Conservation (phyloP, 106 monocot species). For the Posidonia australis region DNA sequence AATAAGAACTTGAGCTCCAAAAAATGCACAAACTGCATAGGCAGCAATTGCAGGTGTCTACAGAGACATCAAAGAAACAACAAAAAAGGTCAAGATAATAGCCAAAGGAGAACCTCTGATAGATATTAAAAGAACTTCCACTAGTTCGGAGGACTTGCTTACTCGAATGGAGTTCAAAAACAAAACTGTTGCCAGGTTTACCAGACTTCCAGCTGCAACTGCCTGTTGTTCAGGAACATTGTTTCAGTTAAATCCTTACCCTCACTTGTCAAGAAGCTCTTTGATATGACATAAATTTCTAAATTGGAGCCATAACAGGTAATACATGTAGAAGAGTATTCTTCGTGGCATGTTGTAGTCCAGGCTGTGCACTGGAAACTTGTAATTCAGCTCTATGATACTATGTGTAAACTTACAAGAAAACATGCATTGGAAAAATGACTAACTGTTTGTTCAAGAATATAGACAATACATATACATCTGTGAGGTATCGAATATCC, state of each 20-base stretch:
- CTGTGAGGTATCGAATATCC: too few relatives aligned
- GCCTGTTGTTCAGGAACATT: slow-evolving; percentile 33
- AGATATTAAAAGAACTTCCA: not conserved
- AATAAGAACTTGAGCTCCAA: slow-evolving; percentile 69
- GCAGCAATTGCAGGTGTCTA: slow-evolving; percentile 69
- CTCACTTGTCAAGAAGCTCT: not conserved
- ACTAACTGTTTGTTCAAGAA: too few relatives aligned
- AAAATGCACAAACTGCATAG: slow-evolving; percentile 55
- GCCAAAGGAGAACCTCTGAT: not conserved
- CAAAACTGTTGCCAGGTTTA: slow-evolving; percentile 87
- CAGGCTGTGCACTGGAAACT: not conserved
- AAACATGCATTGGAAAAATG: too few relatives aligned
- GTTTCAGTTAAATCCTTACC: not conserved
- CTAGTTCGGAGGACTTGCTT: slow-evolving; percentile 16
- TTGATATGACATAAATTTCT: not conserved
- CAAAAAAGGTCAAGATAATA: not conserved
- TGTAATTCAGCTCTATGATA: too few relatives aligned
- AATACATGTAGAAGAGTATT: not conserved
- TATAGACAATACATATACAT: too few relatives aligned
- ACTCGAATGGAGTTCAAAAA: slow-evolving; percentile 76
- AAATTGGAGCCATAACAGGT: not conserved
- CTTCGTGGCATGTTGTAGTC: not conserved
- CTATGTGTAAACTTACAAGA: too few relatives aligned
- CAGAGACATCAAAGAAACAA: not conserved
- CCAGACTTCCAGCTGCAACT: slow-evolving; percentile 72